phyloP scores from a whole-genome alignment of 106 monocot species.

The Xerophyta viscosa region DNA sequence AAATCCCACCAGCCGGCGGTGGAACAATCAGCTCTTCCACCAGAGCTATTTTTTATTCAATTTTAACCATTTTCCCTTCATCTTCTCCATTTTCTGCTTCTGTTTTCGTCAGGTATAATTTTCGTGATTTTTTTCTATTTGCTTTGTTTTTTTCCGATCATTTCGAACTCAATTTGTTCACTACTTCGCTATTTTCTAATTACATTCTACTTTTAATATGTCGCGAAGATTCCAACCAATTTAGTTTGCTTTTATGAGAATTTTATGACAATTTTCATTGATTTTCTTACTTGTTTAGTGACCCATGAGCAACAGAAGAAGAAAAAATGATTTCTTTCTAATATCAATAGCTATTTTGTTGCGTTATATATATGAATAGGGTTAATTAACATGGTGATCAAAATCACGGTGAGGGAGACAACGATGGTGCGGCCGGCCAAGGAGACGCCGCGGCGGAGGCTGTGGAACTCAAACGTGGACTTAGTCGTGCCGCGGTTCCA shows the following conservation, averaged over 20 bases:
- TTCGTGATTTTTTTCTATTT: too few relatives aligned
- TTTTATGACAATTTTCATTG: too few relatives aligned
- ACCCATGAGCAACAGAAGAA: too few relatives aligned
- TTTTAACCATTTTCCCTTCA: neutral
- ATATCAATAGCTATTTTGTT: neutral
- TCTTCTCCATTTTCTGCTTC: neutral
- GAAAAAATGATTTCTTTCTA: too few relatives aligned
- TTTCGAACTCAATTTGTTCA: too few relatives aligned
- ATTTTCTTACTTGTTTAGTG: too few relatives aligned
- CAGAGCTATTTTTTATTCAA: neutral
- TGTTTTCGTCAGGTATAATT: too few relatives aligned
- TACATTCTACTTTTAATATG: too few relatives aligned
- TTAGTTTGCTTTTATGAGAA: too few relatives aligned
- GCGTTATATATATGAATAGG: neutral
- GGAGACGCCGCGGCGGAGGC: conserved; percentile 41
- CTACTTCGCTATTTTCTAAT: too few relatives aligned
- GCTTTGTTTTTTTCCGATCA: too few relatives aligned
- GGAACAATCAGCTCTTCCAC: neutral
- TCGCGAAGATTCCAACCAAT: too few relatives aligned
- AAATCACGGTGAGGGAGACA: conserved; percentile 33
- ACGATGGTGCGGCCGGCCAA: conserved; percentile 65
- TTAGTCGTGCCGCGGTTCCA: conserved; percentile 89
- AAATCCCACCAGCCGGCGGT: neutral
- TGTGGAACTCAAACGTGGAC: conserved; percentile 95
- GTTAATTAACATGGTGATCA: conserved; percentile 2